Evolutionary conservation across 495 filamentous ascomycete species (phyloP).

Genomic region (Glarea lozoyensis): DNA sequence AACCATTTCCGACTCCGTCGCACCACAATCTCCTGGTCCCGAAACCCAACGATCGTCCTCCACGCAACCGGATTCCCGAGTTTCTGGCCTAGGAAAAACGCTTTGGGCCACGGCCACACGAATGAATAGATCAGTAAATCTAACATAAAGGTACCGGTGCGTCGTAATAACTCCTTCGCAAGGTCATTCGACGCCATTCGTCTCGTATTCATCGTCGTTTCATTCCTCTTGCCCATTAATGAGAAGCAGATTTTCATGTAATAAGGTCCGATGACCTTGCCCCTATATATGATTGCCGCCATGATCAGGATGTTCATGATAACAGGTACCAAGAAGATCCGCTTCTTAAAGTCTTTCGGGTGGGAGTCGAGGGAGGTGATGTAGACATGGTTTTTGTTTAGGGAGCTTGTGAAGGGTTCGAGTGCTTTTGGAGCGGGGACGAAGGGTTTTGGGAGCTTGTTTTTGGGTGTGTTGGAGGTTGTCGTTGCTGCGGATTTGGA

Average conservation of each 20-base stretch:
- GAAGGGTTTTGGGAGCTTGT: slow-evolving; percentile 51
- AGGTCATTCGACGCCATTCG: slow-evolving; percentile 41
- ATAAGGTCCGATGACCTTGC: slow-evolving; percentile 50
- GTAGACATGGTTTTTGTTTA: slow-evolving; percentile 61
- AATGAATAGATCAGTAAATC: slow-evolving; percentile 64
- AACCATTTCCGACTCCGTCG: slow-evolving; percentile 54
- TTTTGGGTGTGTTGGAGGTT: neutral
- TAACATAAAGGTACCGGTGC: slow-evolving; percentile 51
- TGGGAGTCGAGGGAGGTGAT: slow-evolving; percentile 68
- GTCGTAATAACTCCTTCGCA: slow-evolving; percentile 35
- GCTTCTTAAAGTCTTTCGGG: slow-evolving; percentile 54
- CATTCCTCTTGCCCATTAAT: slow-evolving; percentile 49
- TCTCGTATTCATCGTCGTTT: slow-evolving; percentile 46
- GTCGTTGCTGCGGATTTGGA: neutral
- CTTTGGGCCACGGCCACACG: slow-evolving; percentile 65
- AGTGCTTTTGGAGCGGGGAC: slow-evolving; percentile 44
- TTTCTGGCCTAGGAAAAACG: slow-evolving; percentile 51
- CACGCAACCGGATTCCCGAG: slow-evolving; percentile 51
- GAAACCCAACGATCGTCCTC: slow-evolving; percentile 63
- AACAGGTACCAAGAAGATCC: slow-evolving; percentile 66
- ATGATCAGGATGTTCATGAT: slow-evolving; percentile 57
- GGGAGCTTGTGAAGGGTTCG: slow-evolving; percentile 48
- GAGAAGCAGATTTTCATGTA: slow-evolving; percentile 56
- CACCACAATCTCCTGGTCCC: slow-evolving; percentile 63
- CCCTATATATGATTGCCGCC: slow-evolving; percentile 48